These are phyloP conservation scores for Salix arbutifolia DNA, from an alignment of 345 rosid species.

Conservation along the genomic window DNA sequence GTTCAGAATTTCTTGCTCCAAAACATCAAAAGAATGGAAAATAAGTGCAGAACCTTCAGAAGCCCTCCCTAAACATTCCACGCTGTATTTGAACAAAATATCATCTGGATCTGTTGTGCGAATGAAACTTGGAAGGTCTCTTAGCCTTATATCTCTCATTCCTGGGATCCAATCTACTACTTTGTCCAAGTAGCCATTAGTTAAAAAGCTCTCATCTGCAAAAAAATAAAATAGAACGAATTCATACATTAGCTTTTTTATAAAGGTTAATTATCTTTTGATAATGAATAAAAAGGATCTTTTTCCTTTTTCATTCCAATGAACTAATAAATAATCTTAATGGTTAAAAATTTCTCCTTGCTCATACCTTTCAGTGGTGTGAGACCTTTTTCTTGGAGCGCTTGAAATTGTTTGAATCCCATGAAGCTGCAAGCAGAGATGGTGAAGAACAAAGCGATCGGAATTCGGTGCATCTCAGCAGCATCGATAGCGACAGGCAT, in stretches of 20 bases:
- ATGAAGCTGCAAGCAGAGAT: background rate
- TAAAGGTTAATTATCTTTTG: no score
- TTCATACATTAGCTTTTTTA: background rate
- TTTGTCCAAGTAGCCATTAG: background rate
- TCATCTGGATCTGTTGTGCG: background rate
- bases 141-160: background rate
- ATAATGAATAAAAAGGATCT: no score
- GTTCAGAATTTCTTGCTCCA: background rate
- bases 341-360: no score
- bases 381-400: background rate
- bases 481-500: background rate
- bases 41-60: background rate
- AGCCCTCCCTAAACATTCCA: background rate
- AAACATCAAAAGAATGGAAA: background rate
- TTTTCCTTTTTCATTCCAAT: no score
- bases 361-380: background rate
- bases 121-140: background rate
- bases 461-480: background rate
- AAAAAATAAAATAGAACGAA: background rate
- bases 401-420: background rate
- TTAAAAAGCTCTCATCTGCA: background rate
- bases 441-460: background rate
- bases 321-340: background rate
- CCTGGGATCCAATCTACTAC: background rate
- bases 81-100: rapidly evolving